These are phyloP conservation scores for Aspergillus fumigatus DNA, from an alignment of 2,329 filamentous ascomycete species.

Conservation along the genomic window DNA sequence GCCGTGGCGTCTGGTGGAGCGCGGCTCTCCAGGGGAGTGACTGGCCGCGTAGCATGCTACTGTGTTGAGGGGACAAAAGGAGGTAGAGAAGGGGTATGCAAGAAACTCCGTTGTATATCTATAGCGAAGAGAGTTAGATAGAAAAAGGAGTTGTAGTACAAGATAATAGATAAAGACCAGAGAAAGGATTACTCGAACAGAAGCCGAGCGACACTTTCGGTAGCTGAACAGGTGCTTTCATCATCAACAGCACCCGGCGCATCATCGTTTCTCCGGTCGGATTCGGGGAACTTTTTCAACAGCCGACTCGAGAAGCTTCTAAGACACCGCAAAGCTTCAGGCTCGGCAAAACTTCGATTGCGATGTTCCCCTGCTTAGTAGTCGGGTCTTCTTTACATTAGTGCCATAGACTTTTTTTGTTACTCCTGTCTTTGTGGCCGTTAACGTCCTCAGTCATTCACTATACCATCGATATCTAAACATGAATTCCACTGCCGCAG, in stretches of 20 bases:
- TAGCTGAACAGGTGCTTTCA: conserved; percentile 28
- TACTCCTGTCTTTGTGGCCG: not conserved
- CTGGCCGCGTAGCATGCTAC: conserved; percentile 61
- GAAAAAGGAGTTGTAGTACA: not conserved
- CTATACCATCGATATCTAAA: conserved; percentile 19
- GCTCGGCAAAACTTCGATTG: conserved; percentile 12
- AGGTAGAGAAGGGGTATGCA: conserved; percentile 8
- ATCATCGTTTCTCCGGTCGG: conserved; percentile 22
- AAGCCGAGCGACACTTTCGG: conserved; percentile 17
- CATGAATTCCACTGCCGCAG: conserved; percentile 38
- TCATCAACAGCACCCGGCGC: conserved; percentile 25
- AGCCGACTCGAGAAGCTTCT: conserved; percentile 32
- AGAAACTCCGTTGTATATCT: conserved; percentile 2
- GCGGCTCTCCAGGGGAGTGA: conserved; percentile 62
- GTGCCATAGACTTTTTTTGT: not conserved
- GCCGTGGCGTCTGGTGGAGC: conserved; percentile 48
- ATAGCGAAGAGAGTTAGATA: not conserved
- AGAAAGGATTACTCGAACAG: conserved; percentile 6
- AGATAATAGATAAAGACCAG: not conserved
- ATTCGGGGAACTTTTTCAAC: conserved; percentile 30
- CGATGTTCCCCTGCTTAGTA: conserved; percentile 3
- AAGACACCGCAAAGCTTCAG: conserved; percentile 12
- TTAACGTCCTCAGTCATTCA: conserved; percentile 2
- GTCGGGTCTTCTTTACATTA: conserved; percentile 6
- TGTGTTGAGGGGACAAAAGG: conserved; percentile 11